phyloP scores from a whole-genome alignment of 306 rosid genomes.

The Luffa acutangula region DNA sequence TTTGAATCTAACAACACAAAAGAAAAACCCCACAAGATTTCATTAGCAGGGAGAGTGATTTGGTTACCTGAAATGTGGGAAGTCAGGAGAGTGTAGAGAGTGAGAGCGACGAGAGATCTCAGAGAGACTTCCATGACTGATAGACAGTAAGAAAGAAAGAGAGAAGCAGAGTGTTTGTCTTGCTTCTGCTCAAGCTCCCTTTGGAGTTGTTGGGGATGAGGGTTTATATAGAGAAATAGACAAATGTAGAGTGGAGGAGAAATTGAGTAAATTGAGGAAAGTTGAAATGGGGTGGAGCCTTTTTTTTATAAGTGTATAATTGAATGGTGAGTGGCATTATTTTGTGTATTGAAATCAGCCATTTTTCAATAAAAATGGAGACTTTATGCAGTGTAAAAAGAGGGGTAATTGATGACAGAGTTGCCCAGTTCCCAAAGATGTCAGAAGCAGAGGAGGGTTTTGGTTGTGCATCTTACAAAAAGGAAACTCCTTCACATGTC shows the following conservation, averaged over 20 bases:
- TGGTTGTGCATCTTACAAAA: constrained; percentile 13
- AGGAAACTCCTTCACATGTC: constrained; percentile 22
- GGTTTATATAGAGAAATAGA: constrained; percentile 16
- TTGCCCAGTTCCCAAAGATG: constrained; percentile 22
- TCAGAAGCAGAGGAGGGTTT: constrained; percentile 22
- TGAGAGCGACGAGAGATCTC: constrained; percentile 17
- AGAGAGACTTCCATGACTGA: constrained; percentile 30
- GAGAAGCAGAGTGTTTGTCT: not conserved
- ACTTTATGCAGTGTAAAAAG: not conserved
- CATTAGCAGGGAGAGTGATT: not conserved
- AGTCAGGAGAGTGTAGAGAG: constrained; percentile 21
- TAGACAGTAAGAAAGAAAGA: not conserved
- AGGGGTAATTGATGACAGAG: not conserved
- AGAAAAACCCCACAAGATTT: not conserved
- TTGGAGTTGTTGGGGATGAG: not conserved
- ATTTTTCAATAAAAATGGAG: not conserved
- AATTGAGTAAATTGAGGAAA: not conserved
- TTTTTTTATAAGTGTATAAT: not conserved
- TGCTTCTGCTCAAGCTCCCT: not conserved
- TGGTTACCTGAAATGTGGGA: constrained; percentile 30
- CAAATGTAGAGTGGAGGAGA: not conserved
- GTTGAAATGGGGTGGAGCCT: constrained; percentile 7
- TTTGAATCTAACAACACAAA: not conserved
- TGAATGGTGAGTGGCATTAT: not conserved
- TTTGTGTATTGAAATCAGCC: not conserved